Base-by-base conservation (phyloP, 2,329 filamentous ascomycete genomes). In the Aspergillus puulaauensis region DNA sequence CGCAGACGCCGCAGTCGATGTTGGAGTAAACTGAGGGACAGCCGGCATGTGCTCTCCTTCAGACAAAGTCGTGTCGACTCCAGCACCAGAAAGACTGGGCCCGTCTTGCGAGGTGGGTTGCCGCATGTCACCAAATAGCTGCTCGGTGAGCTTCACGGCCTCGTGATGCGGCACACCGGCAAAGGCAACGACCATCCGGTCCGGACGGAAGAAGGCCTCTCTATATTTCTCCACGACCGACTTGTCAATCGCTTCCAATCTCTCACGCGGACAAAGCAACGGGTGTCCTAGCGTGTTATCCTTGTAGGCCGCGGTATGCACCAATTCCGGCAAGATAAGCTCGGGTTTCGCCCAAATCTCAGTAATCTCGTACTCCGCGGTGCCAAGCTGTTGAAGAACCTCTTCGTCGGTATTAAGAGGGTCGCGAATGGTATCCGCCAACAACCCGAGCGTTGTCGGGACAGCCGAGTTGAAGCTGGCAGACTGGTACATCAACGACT, bases 271-370 rank as follows among this genome's bases (percentile, higher is more conserved):
- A 72, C 95, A 99, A 51, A 99, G 78, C 64, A 99, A 75, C 4
- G 95, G 95, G 75, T 98, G 96, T 39, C 95, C 95, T 12, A 99
- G 82, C 0, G 95, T 98, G 77, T 99, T 98, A 72, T 95, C 90
- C 79, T 92, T 95, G 78, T 91, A 99, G 2, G 93, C 95, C 9
- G 95, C 92, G 80, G 93, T 95, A 75, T 99, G 95, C 39, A 98
- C 89, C 66, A 99, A 79, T 77, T 99, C 95, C 0, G 95, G 95
- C 60, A 99, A 80, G 66, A 99, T 98, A 56, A 99, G 84, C 70
- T 98, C 93, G 0, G 95, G 93, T 81, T 96, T 98, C 67, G 89
- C 89, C 95, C 95, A 99, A 56, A 99, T 98, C 80, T 98, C 95
- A 23, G 87, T 86, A 73, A 99, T 95, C 78, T 99, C 95, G 72